Conservation (phyloP, 1,139 yeast genomes). For the Hyphopichia wangnamkhiaoensis region DNA sequence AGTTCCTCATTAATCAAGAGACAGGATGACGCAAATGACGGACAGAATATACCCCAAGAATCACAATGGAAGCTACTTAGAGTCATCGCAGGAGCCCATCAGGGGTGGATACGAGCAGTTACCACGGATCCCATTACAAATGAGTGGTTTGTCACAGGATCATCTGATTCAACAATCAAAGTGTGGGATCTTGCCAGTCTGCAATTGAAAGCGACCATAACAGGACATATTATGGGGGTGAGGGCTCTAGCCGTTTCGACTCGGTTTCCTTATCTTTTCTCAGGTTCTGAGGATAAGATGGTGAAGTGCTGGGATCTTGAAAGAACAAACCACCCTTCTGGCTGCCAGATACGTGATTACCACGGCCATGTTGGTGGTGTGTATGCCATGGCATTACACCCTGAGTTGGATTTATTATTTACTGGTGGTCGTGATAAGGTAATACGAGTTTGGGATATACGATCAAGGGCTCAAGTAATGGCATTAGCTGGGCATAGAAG, state of each 20-base stretch:
- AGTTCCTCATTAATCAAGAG: background rate
- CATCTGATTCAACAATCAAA: slow-evolving; percentile 84
- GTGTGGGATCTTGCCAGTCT: slow-evolving; percentile 89
- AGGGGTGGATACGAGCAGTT: slow-evolving; percentile 87
- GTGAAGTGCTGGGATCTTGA: slow-evolving; percentile 98
- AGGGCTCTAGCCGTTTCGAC: slow-evolving; percentile 72
- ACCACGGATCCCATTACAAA: slow-evolving; percentile 80
- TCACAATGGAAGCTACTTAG: slow-evolving; percentile 64
- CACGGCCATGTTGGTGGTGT: slow-evolving; percentile 95
- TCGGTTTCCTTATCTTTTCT: slow-evolving; percentile 82
- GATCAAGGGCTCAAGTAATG: slow-evolving; percentile 75
- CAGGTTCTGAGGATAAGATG: slow-evolving; percentile 91
- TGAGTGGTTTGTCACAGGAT: slow-evolving; percentile 90
- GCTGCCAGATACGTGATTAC: slow-evolving; percentile 70
- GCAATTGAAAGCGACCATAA: slow-evolving; percentile 66
- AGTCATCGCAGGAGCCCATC: slow-evolving; percentile 81
- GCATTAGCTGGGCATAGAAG: slow-evolving; percentile 80
- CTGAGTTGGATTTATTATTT: slow-evolving; percentile 80
- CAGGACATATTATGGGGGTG: slow-evolving; percentile 92
- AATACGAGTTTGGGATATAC: slow-evolving; percentile 90
- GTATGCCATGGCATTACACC: slow-evolving; percentile 80
- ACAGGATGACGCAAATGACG: background rate
- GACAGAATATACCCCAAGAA: background rate
- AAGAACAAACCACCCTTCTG: slow-evolving; percentile 61
- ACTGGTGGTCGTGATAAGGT: slow-evolving; percentile 91